These are phyloP conservation scores for Leccinum sublutescens DNA, from an alignment of 768 basidiomycete species.

Conservation along the genomic window DNA sequence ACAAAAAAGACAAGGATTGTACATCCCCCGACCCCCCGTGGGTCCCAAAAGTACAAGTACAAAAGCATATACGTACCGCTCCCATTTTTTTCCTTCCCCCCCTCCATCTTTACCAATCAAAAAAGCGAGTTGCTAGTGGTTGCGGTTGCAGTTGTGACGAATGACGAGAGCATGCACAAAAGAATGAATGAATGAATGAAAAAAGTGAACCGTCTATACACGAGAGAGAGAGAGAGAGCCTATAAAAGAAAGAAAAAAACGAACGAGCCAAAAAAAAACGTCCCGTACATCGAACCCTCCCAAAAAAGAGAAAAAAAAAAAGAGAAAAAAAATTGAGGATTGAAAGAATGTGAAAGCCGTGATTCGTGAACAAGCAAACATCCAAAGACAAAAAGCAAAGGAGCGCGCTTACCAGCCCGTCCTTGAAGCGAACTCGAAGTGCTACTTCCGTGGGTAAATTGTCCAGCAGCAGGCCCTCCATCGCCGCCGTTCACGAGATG, in stretches of 20 bases:
- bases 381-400: background rate
- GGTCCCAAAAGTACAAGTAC: background rate
- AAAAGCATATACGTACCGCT: background rate
- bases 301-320: background rate
- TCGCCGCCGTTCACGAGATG: background rate
- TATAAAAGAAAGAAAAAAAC: background rate
- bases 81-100: background rate
- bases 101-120: background rate
- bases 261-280: background rate
- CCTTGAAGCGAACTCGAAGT: conserved; percentile 1
- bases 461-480: background rate
- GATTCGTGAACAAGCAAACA: background rate
- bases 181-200: background rate
- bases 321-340: background rate
- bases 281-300: background rate
- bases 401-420: background rate
- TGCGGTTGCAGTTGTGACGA: background rate
- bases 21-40: background rate
- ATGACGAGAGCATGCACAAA: background rate
- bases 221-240: background rate
- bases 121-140: background rate
- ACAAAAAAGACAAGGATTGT: background rate
- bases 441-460: background rate
- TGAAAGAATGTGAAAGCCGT: background rate
- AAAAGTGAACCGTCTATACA: background rate